Evolutionary conservation across 257 asterid species (phyloP), one percentile per base, ranked within the genome.

Genomic region (Capsicum pubescens): DNA sequence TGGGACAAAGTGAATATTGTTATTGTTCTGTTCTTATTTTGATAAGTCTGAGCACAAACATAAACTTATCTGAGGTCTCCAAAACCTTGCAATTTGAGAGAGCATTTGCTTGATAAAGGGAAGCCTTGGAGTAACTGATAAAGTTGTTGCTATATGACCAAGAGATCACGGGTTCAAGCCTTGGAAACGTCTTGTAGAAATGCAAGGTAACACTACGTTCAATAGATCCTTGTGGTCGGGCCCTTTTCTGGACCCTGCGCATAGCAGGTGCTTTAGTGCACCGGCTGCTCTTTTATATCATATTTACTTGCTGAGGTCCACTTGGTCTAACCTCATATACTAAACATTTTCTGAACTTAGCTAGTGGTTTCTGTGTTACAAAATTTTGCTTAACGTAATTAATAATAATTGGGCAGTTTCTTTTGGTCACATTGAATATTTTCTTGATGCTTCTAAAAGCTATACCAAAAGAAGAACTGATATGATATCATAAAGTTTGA

Each of bases 71-170:
- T 67, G 76, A 67, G 52, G 21, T 35, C 36, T 67, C 46, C 76
- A 67, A 50, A 67, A 67, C 52, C 76, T 67, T 68, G 76, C 76
- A 36, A 36, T 39, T 68, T 68, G 52, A 36, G 13, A 68, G 76
- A 39, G 76, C 26, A 68, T 39, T 68, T 68, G 76, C 39, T 68
- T 36, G 76, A 36, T 39, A 4, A 39, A 39, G 44, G 44, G 44
- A 39, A 39, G 4, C 44, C 44, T 39, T 39, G 44, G 44, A 39
- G 44, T 39, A 39, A 39, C 44, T 39, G 44, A 4, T 39, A 39
- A 39, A 39, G 44, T 39, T 39, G 44, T 39, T 39, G 44, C 5
- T 4, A 39, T 39, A 4, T 39, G 44, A 39, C 44, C 44, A 39
- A 4, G 44, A 39, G 44, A 4, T 39, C 44, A 39, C 44, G 44